A percentile compares a stretch with the other conserved stretches of the same genome.
Evolutionary conservation across 2,329 filamentous ascomycete species (phyloP).

Genomic region (Graphilbum fragrans): DNA sequence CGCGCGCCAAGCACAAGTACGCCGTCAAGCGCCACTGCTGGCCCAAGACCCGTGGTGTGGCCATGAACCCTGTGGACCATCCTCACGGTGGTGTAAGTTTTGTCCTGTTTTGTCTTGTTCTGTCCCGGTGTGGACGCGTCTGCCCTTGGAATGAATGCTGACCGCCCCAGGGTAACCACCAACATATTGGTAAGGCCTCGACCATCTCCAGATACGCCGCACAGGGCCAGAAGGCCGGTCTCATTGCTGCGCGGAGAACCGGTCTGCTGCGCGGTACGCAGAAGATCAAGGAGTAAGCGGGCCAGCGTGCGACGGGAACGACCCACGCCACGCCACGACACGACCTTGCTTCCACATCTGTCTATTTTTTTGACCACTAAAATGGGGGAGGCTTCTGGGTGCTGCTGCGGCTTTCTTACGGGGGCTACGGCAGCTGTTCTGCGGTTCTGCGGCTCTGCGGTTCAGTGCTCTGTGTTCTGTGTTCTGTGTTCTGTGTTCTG

Average conservation of each 20-base stretch:
- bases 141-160: constrained; percentile 19
- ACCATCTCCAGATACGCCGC: constrained; percentile 97
- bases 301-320: neutral
- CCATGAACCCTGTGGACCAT: constrained; percentile 99
- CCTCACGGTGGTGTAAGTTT: constrained; percentile 79
- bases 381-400: too few relatives aligned
- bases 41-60: constrained; percentile 99
- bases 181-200: constrained; percentile 99
- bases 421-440: too few relatives aligned
- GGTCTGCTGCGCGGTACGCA: constrained; percentile 99
- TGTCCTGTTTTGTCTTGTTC: constrained; percentile 2
- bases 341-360: constrained; percentile 2
- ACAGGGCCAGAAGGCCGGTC: constrained; percentile 99
- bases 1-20: constrained; percentile 99
- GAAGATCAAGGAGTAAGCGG: constrained; percentile 90
- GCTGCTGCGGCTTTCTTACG: too few relatives aligned
- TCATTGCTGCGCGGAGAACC: constrained; percentile 98
- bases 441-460: too few relatives aligned
- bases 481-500: too few relatives aligned
- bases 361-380: too few relatives aligned
- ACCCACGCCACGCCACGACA: neutral
- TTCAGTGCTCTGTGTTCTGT: too few relatives aligned
- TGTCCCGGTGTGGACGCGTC: too few relatives aligned
- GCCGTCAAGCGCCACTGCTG: constrained; percentile 99
- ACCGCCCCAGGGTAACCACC: constrained; percentile 81